Base-by-base conservation (phyloP, 108 stramenopile genomes). In the Chaetoceros muelleri region DNA sequence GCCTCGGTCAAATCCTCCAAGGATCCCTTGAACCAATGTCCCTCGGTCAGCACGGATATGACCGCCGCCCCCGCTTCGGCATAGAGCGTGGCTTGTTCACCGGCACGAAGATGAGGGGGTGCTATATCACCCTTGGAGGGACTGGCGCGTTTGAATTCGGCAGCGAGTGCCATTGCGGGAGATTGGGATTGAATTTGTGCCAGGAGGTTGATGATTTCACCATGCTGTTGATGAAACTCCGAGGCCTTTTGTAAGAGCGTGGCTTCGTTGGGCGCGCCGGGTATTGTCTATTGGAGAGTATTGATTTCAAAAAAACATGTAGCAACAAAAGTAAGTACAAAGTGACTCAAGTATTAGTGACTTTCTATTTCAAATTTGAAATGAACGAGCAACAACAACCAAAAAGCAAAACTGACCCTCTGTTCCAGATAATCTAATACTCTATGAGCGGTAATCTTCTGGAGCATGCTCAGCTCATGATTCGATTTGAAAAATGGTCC, bases 141-240 rank as follows among this genome's bases (percentile, higher is more conserved):
- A 22, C 76, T 79, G 3, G 96, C 95, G 5, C 98, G 81, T 61
- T 99, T 99, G 75, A 99, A 98, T 73, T 99, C 98, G n/a, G 96
- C 96, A 0, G 98, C 98, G 18, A 99, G 72, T 1, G 85, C 75
- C 92, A 94, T 94, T 61, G 60, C 28, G 0, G 92, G 87, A 53
- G 70, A 56, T 44, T 78, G 69, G 13, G 49, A 47, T 30, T 74
- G 72, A 55, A 94, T 84, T 21, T 81, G 72, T 13, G 53, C 10
- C 49, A 69, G 65, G 44, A 94, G 67, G 59, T 72, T 62, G 24
- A 94, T 27, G 2, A 79, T 70, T 2, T 81, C 72, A 2, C 92
- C 92, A 34, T 89, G 68, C 2, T 49, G 17, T 7, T 52, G 24
- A 27, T 81, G 76, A 62, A 85, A 87, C 22, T 46, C 22, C 18